Evolutionary conservation across 108 stramenopile species (phyloP).

Genomic region (Nitzschia putrida): DNA sequence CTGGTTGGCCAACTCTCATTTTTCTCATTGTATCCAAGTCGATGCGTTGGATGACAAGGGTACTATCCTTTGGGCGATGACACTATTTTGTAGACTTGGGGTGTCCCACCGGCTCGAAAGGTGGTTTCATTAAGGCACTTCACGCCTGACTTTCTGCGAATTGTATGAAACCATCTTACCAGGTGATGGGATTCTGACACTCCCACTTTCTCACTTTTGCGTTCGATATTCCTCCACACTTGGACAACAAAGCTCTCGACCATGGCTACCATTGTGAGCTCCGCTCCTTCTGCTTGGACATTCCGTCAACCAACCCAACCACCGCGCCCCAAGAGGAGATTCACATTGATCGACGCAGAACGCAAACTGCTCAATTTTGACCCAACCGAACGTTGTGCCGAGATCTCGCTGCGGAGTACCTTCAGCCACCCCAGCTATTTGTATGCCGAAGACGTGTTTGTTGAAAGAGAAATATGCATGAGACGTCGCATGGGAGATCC

Average conservation of each 20-base stretch:
- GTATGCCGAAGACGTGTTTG: conserved; percentile 16
- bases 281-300: neutral
- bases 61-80: no score
- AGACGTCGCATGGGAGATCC: neutral
- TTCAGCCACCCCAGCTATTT: conserved; percentile 1
- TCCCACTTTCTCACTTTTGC: no score
- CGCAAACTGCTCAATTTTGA: conserved; percentile 1
- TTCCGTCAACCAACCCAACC: neutral
- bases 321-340: neutral
- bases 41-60: no score
- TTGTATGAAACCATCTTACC: no score
- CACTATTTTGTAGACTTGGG: no score
- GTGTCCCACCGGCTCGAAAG: no score
- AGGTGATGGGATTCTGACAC: no score
- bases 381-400: neutral
- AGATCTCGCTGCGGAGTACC: neutral
- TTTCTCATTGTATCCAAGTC: no score
- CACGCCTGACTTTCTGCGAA: no score
- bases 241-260: neutral
- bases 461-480: conserved; percentile 5
- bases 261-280: neutral
- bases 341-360: conserved; percentile 8
- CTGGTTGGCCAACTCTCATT: no score
- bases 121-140: no score
- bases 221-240: no score